Conservation (phyloP, 495 filamentous ascomycete species). For the Penicillium subrubescens region DNA sequence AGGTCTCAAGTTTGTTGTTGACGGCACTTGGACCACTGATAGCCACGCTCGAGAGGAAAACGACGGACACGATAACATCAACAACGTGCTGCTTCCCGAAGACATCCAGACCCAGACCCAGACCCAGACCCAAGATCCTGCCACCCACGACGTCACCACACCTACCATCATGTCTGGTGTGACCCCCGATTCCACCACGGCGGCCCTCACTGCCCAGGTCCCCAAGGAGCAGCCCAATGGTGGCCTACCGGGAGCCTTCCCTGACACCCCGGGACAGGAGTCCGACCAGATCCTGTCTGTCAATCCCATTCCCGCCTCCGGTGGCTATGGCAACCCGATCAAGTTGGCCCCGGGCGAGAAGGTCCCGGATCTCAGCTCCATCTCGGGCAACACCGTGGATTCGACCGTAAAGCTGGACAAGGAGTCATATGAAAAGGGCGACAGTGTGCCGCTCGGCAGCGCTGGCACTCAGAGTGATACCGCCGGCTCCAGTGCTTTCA, state of each 20-base stretch:
- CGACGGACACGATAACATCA: constrained; percentile 76
- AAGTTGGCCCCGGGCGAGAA: constrained; percentile 76
- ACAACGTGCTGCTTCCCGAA: constrained; percentile 82
- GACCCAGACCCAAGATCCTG: constrained; percentile 23
- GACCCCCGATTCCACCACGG: constrained; percentile 73
- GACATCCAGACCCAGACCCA: constrained; percentile 56
- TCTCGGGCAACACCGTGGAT: constrained; percentile 49
- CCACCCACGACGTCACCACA: constrained; percentile 36
- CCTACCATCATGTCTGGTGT: constrained; percentile 63
- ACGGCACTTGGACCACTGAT: constrained; percentile 83
- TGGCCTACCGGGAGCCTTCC: constrained; percentile 75
- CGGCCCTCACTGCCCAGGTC: constrained; percentile 65
- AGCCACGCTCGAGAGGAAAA: constrained; percentile 74
- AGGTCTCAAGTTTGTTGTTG: constrained; percentile 77
- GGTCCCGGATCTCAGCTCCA: constrained; percentile 63
- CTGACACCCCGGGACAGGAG: constrained; percentile 70
- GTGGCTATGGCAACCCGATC: constrained; percentile 78
- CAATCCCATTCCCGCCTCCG: constrained; percentile 71
- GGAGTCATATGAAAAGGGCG: constrained; percentile 77
- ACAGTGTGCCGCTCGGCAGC: constrained; percentile 49
- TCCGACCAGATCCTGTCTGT: constrained; percentile 59
- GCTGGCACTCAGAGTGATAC: constrained; percentile 22
- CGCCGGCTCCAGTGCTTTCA: constrained; percentile 41
- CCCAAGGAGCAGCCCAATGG: constrained; percentile 57
- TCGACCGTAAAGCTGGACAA: constrained; percentile 74